These are phyloP conservation scores for Ceratobasidium sp. DNA, from an alignment of 1,284 basidiomycete genomes.

Conservation along the genomic window DNA sequence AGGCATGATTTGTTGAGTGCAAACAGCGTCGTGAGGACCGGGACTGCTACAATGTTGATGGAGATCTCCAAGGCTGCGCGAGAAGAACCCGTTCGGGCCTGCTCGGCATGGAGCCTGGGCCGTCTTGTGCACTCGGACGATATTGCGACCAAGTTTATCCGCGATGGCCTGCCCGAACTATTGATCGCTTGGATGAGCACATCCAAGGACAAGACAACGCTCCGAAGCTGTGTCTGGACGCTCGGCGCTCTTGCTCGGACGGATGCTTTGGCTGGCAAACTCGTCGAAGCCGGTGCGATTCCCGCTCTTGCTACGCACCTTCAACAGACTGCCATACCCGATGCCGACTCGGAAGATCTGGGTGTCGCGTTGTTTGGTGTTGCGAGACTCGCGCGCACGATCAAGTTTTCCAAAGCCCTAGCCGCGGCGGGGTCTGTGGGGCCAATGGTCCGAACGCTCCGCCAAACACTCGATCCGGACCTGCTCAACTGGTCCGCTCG, in stretches of 20 bases:
- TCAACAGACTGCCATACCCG: not conserved
- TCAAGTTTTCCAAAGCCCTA: conserved; percentile 48
- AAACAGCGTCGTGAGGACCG: conserved; percentile 48
- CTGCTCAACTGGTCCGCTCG: conserved; percentile 48
- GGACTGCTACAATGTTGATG: conserved; percentile 41
- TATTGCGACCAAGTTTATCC: conserved; percentile 39
- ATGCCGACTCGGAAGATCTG: conserved; percentile 30
- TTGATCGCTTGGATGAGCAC: conserved; percentile 36
- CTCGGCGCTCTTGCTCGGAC: conserved; percentile 32
- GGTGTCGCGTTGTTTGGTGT: conserved; percentile 43
- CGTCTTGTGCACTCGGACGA: conserved; percentile 35
- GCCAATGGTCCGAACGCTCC: conserved; percentile 44
- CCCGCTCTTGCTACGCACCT: conserved; percentile 24
- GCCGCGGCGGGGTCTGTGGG: conserved; percentile 45
- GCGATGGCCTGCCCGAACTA: conserved; percentile 42
- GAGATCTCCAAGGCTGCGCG: conserved; percentile 44
- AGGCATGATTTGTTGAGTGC: conserved; percentile 49
- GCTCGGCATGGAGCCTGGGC: conserved; percentile 37
- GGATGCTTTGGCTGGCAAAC: conserved; percentile 25
- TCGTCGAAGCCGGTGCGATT: conserved; percentile 28
- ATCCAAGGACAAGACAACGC: conserved; percentile 26
- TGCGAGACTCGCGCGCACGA: conserved; percentile 45
- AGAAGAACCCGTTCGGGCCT: conserved; percentile 26
- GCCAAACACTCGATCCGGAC: conserved; percentile 43
- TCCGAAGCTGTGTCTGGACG: conserved; percentile 32